phyloP scores from a whole-genome alignment of 129 eudicot species.

The Apium graveolens region DNA sequence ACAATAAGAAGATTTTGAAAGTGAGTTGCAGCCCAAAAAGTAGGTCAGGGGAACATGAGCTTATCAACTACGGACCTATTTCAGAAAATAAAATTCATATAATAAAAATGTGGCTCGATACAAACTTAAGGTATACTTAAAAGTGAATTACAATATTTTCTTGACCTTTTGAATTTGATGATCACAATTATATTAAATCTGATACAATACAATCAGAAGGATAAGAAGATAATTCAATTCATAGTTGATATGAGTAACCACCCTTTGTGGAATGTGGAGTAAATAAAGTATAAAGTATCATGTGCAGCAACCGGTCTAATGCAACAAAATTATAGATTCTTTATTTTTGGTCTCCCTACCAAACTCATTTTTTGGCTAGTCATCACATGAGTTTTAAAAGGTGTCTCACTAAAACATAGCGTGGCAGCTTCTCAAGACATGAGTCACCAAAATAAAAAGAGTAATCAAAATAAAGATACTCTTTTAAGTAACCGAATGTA shows the following conservation, averaged over 20 bases:
- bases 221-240: not conserved
- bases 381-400: not conserved
- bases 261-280: not conserved
- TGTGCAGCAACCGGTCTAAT: not conserved
- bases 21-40: not conserved
- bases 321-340: constrained; percentile 2
- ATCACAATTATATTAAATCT: not conserved
- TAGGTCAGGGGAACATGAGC: not conserved
- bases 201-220: not conserved
- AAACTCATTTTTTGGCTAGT: not conserved
- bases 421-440: not conserved
- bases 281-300: not conserved
- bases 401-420: not conserved
- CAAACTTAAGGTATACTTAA: not conserved
- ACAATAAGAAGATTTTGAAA: not conserved
- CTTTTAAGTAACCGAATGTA: not conserved
- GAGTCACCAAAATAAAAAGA: not conserved
- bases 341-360: not conserved
- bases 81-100: not conserved
- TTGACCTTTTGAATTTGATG: not conserved
- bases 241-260: not conserved
- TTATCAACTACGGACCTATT: not conserved
- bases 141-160: not conserved
- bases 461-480: not conserved
- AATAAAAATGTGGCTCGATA: not conserved